Conservation (phyloP, 2,329 filamentous ascomycete species). For the Delphinella strobiligena region DNA sequence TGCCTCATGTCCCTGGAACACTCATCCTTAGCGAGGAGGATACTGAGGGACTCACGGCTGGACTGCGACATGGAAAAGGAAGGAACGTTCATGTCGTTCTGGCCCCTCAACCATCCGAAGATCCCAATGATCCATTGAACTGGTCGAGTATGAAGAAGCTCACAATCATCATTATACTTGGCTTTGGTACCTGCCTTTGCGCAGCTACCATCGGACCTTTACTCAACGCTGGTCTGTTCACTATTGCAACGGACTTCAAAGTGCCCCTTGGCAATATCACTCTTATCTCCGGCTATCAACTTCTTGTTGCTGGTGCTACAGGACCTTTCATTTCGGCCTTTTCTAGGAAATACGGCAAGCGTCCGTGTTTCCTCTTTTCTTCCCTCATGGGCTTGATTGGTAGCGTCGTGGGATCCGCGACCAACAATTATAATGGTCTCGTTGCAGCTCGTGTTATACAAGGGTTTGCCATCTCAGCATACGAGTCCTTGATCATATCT, state of each 20-base stretch:
- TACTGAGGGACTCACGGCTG: conserved; percentile 4
- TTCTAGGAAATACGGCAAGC: conserved; percentile 16
- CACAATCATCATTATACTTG: conserved; percentile 21
- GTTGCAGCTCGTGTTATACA: conserved; percentile 23
- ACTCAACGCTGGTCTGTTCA: conserved; percentile 23
- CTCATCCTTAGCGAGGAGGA: conserved; percentile 8
- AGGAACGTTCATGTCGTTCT: conserved; percentile 11
- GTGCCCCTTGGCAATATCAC: conserved; percentile 21
- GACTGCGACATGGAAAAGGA: conserved; percentile 8
- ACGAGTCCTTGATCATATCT: conserved; percentile 23
- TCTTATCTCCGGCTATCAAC: conserved; percentile 25
- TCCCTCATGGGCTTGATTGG: conserved; percentile 9
- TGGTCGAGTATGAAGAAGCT: conserved; percentile 22
- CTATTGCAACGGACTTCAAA: conserved; percentile 20
- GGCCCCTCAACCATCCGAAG: conserved; percentile 13
- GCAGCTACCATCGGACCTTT: conserved; percentile 21
- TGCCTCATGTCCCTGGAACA: conserved; percentile 10
- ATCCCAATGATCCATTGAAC: conserved; percentile 23
- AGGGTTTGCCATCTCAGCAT: conserved; percentile 20
- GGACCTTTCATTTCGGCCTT: conserved; percentile 22
- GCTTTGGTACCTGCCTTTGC: conserved; percentile 22
- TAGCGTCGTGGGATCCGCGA: not conserved
- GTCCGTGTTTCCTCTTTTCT: conserved; percentile 12
- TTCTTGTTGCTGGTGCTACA: conserved; percentile 22
- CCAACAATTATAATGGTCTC: conserved; percentile 17